Evolutionary conservation across 1,284 basidiomycete species (phyloP), one percentile per base, ranked within the genome.

Genomic region (Ganoderma multipileum): DNA sequence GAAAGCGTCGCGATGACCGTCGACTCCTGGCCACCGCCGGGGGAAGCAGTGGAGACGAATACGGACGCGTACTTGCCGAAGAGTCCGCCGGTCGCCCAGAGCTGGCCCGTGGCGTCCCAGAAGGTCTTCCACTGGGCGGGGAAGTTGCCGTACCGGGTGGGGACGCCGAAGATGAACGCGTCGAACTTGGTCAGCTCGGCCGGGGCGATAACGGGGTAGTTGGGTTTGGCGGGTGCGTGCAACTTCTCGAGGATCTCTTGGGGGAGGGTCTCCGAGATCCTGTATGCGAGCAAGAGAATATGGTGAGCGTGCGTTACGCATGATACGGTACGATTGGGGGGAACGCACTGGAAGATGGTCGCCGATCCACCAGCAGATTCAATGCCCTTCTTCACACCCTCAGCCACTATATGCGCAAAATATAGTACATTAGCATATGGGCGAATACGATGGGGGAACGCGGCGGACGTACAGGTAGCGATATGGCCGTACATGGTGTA

Each of bases 401-500:
- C 92, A 64, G 95, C 94, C 79, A 98, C 91, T 90, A 80, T 73
- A 42, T 63, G 64, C 41, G 64, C 20, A 11, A 4, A n/a, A 26
- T 12, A 50, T 50, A 11, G 9, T n/a, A 23, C 12, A 20, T 47
- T 0, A 50, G 11, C 23, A 50, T 12, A 50, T n/a, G n/a, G n/a
- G 5, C 11, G 23, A 38, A 47, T 5, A 18, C 6, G 30, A 14
- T 47, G 3, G 57, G 39, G 44, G 55, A 39, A 39, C 18, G 30
- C 7, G 36, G 30, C 23, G 23, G 52, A 86, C 90, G 60, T 77
- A 94, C 92, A 62, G 76, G 86, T 87, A 74, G 84, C 85, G 78
- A 95, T 87, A 81, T 96, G 95, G 73, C 93, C 93, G 79, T 93
- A 95, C 81, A 93, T 86, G 67, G 90, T 84, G 85, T 96, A 96